A percentile compares a stretch with the other conserved stretches of the same genome.
Evolutionary conservation across 768 basidiomycete genomes (phyloP).

Genomic region (Tulasnella sp.): DNA sequence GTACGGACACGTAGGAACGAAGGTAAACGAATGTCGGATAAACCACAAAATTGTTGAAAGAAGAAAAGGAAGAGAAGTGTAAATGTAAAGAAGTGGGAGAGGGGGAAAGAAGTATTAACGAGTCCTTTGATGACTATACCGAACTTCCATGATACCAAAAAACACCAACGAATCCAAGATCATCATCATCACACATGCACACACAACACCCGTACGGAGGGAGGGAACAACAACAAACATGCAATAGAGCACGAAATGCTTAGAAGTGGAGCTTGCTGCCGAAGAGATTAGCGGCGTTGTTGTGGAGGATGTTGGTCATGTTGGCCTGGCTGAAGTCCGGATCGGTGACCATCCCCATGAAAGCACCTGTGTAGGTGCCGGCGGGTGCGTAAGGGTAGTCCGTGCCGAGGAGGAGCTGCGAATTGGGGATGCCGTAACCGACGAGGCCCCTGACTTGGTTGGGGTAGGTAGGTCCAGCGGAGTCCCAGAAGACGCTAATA

Average conservation of each 20-base stretch:
- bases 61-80: not conserved
- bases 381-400: constrained; percentile 16
- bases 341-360: not conserved
- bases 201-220: no score
- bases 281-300: constrained; percentile 9
- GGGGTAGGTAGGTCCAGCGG: constrained; percentile 18
- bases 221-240: not conserved
- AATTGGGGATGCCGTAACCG: constrained; percentile 15
- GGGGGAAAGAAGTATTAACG: not conserved
- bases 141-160: not conserved
- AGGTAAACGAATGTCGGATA: not conserved
- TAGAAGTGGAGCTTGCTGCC: not conserved
- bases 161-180: not conserved
- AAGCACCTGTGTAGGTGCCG: not conserved
- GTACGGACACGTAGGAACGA: not conserved
- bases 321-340: not conserved
- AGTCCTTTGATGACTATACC: not conserved
- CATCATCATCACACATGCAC: not conserved
- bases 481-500: constrained; percentile 10
- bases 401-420: constrained; percentile 13
- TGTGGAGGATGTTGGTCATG: not conserved
- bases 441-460: constrained; percentile 4
- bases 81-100: not conserved
- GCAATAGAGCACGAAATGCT: not conserved
- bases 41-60: not conserved